phyloP scores from a whole-genome alignment of 2,329 filamentous ascomycete species.

The Aspergillus chevalieri region DNA sequence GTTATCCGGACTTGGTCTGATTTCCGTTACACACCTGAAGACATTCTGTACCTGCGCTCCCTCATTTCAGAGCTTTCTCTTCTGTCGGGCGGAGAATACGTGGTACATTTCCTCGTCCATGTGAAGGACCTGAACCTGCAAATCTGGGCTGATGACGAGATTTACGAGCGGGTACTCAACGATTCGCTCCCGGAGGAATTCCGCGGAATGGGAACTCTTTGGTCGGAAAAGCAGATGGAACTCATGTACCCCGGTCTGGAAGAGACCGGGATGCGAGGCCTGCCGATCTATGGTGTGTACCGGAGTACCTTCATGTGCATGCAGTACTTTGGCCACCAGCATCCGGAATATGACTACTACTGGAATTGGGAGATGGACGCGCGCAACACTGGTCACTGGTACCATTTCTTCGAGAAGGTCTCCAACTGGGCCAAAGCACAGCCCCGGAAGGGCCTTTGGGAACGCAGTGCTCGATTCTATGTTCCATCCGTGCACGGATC shows the following conservation, averaged over 20 bases:
- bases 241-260: slow-evolving; percentile 82
- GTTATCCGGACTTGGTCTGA: slow-evolving; percentile 75
- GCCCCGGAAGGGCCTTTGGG: slow-evolving; percentile 74
- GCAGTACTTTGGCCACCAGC: slow-evolving; percentile 80
- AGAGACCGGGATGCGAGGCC: slow-evolving; percentile 64
- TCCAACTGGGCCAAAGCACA: slow-evolving; percentile 64
- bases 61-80: slow-evolving; percentile 73
- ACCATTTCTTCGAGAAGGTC: slow-evolving; percentile 68
- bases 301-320: slow-evolving; percentile 89
- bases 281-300: slow-evolving; percentile 87
- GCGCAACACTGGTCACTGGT: slow-evolving; percentile 72
- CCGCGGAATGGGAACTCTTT: slow-evolving; percentile 78
- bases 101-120: slow-evolving; percentile 76
- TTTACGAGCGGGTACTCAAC: slow-evolving; percentile 67
- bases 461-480: slow-evolving; percentile 72
- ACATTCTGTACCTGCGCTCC: slow-evolving; percentile 73
- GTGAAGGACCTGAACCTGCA: slow-evolving; percentile 72
- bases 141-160: slow-evolving; percentile 73
- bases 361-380: slow-evolving; percentile 89
- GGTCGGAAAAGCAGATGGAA: slow-evolving; percentile 91
- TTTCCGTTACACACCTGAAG: slow-evolving; percentile 70
- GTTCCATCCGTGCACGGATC: slow-evolving; percentile 67
- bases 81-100: slow-evolving; percentile 73
- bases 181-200: slow-evolving; percentile 73
- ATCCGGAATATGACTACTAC: slow-evolving; percentile 72